Percentiles rank a stretch among this genome's conserved stretches.
These are phyloP conservation scores for Spergularia bocconei DNA, from an alignment of 148 eudicot genomes.

Conservation along the genomic window DNA sequence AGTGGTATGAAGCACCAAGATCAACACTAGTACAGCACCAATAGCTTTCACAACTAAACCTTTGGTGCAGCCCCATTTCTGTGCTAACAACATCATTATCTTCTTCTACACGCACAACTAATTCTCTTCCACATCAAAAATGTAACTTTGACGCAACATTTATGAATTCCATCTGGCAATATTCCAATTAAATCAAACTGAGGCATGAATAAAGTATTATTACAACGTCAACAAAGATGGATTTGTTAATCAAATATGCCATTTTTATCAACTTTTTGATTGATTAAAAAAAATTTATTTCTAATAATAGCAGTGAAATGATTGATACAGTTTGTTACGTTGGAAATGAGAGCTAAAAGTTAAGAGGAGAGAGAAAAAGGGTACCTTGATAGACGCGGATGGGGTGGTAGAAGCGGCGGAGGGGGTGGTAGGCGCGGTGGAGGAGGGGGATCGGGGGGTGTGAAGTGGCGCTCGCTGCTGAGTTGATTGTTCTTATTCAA, in stretches of 20 bases:
- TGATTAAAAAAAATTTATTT: not conserved
- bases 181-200: not conserved
- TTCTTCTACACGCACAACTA: conserved; percentile 1
- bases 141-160: conserved; percentile 2
- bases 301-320: not conserved
- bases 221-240: no score
- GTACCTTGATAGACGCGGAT: not conserved
- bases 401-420: no score
- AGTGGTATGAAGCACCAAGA: not conserved
- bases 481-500: not conserved
- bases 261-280: no score
- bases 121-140: not conserved
- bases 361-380: not conserved
- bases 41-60: not conserved
- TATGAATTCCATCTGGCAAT: not conserved
- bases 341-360: not conserved
- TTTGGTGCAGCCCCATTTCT: conserved; percentile 6
- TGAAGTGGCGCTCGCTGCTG: not conserved
- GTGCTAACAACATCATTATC: conserved; percentile 1
- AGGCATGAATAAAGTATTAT: not conserved
- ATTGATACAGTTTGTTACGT: not conserved
- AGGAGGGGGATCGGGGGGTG: no score
- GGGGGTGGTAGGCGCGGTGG: no score
- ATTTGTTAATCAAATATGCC: no score
- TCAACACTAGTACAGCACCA: conserved; percentile 9